phyloP scores from a whole-genome alignment of 495 filamentous ascomycete species.

The Umbilicaria muhlenbergii region DNA sequence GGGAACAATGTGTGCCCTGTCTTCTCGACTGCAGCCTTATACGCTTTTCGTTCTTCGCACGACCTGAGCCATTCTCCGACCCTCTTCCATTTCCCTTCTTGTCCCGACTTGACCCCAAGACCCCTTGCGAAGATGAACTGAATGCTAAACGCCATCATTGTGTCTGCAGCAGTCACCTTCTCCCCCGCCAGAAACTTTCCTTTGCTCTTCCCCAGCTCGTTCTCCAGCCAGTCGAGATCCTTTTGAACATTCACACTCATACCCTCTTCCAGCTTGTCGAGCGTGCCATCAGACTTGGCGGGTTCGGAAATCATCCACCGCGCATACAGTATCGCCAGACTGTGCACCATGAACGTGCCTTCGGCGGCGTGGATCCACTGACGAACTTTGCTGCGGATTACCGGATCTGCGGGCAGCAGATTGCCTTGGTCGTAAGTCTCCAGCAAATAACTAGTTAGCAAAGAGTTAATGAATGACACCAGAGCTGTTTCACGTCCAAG shows the following conservation, averaged over 20 bases:
- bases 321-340: conserved; percentile 19
- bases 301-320: conserved; percentile 12
- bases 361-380: conserved; percentile 25
- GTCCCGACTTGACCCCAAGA: conserved; percentile 4
- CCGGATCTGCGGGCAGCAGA: conserved; percentile 12
- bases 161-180: conserved; percentile 19
- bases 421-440: conserved; percentile 21
- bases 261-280: conserved; percentile 12
- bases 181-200: conserved; percentile 20
- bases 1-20: conserved; percentile 1
- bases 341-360: conserved; percentile 21
- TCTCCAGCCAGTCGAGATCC: conserved; percentile 21
- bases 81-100: conserved; percentile 13
- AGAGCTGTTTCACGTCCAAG: background rate
- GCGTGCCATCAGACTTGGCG: background rate
- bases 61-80: conserved; percentile 33
- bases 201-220: conserved; percentile 13
- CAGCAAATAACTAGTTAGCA: conserved; percentile 16
- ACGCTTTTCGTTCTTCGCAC: conserved; percentile 21
- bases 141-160: conserved; percentile 20
- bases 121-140: conserved; percentile 19
- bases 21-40: conserved; percentile 7
- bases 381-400: conserved; percentile 12
- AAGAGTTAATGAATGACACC: background rate
- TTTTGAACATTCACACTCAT: conserved; percentile 17